Base-by-base conservation (phyloP, 352 stramenopile genomes). In the Lagenidium giganteum region DNA sequence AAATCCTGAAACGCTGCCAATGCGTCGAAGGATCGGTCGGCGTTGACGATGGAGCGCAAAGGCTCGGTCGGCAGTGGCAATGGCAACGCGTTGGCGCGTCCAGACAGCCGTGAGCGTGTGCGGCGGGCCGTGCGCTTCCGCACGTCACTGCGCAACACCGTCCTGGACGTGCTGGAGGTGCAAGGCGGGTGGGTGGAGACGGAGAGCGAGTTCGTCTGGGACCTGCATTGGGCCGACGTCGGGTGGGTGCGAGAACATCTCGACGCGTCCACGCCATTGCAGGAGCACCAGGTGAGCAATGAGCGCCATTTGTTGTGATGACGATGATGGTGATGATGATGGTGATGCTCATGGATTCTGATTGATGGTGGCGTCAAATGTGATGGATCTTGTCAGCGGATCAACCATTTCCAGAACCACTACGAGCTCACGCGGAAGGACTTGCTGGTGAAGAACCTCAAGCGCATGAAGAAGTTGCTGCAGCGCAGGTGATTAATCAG, bases 381-480 rank as follows among this genome's bases (percentile, higher is more conserved):
- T 38, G 41, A 16, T 20, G 3, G 40, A 12, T 48, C 12, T 6
- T 30, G 23, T 18, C n/a, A 96, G 67, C 61, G 79, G 9, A 65
- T 97, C 21, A 97, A 96, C 67, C 89, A 96, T 50, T 97, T 96
- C 59, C 81, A 88, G 38, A 97, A 97, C 60, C 84, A 95, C 56
- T 95, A 95, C 45, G 89, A 97, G 54, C 77, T 97, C 45, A 96
- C 83, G 20, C 64, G 87, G 14, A 97, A 96, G 46, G 83, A 96
- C 38, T 44, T 94, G 26, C 51, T 95, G 14, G 70, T 93, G 16
- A 95, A 97, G 60, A 97, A 97, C 52, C 64, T 97, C 38, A 96
- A 97, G 64, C 73, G 86, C 34, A 86, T 87, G 51, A 90, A 90
- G 52, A 67, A 73, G 38, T 72, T 92, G 51, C 67, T 96, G 5